phyloP scores from a whole-genome alignment of 179 eudicot species.

The Camellia oleifera region DNA sequence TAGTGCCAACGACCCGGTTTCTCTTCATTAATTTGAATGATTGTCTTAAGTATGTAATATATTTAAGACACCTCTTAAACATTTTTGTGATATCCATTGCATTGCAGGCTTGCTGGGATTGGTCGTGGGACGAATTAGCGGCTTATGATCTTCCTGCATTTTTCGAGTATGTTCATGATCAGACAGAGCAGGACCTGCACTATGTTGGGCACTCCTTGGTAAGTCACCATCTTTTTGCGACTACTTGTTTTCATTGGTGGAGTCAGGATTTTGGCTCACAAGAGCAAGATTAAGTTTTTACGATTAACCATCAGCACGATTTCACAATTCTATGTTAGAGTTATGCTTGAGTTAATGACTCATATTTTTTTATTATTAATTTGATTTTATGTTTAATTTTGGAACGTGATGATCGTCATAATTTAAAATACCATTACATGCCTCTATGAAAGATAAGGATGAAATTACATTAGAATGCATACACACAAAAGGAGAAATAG shows the following conservation, averaged over 20 bases:
- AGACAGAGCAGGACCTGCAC: conserved; percentile 56
- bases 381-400: too few species aligned
- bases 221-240: not conserved
- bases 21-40: not conserved
- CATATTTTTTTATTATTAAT: too few species aligned
- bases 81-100: not conserved
- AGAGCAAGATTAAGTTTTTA: too few species aligned
- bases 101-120: conserved; percentile 61
- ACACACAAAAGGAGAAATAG: too few species aligned
- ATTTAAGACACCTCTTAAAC: not conserved
- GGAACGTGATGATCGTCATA: too few species aligned
- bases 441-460: too few species aligned
- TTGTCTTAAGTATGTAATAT: not conserved
- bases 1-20: conserved; percentile 46
- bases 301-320: too few species aligned
- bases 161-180: conserved; percentile 40
- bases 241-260: not conserved
- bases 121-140: conserved; percentile 74
- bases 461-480: too few species aligned
- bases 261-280: too few species aligned
- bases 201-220: conserved; percentile 76
- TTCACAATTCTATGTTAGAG: too few species aligned
- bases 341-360: too few species aligned
- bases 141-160: conserved; percentile 53
- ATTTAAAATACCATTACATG: too few species aligned